Conservation (phyloP, 371 early-diverging fungal species). For the Mucor indicus region DNA sequence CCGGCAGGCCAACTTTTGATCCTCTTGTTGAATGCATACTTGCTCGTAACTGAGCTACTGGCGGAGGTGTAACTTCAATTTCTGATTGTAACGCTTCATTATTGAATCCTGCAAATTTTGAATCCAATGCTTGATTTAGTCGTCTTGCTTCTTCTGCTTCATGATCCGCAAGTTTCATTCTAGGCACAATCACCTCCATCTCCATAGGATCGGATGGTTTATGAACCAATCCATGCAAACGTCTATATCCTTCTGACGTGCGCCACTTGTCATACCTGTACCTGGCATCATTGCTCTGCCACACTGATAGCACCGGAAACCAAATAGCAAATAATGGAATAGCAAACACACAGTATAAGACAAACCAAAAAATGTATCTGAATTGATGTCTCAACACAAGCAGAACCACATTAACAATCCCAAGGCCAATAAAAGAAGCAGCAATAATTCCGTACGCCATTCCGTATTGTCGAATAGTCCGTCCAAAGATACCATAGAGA, state of each 20-base stretch:
- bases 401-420: conserved; percentile 37
- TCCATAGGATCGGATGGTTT: conserved; percentile 6
- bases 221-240: conserved; percentile 40
- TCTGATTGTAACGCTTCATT: background rate
- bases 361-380: conserved; percentile 46
- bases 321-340: conserved; percentile 40
- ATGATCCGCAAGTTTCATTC: conserved; percentile 36
- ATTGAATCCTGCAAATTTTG: conserved; percentile 39
- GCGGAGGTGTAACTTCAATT: conserved; percentile 13
- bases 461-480: conserved; percentile 20
- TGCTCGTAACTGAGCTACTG: conserved; percentile 30
- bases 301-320: conserved; percentile 41
- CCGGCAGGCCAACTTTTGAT: conserved; percentile 3
- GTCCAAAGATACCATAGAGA: conserved; percentile 34
- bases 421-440: conserved; percentile 26
- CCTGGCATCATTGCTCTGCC: conserved; percentile 36
- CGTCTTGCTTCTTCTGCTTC: conserved; percentile 32
- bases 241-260: conserved; percentile 8
- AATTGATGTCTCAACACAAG: conserved; percentile 38
- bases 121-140: conserved; percentile 36
- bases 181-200: conserved; percentile 17
- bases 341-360: conserved; percentile 34
- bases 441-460: conserved; percentile 37
- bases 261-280: conserved; percentile 50
- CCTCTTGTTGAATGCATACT: conserved; percentile 20